Base-by-base conservation (phyloP, 805 yeast genomes). In the Barnettozyma botsteinii region DNA sequence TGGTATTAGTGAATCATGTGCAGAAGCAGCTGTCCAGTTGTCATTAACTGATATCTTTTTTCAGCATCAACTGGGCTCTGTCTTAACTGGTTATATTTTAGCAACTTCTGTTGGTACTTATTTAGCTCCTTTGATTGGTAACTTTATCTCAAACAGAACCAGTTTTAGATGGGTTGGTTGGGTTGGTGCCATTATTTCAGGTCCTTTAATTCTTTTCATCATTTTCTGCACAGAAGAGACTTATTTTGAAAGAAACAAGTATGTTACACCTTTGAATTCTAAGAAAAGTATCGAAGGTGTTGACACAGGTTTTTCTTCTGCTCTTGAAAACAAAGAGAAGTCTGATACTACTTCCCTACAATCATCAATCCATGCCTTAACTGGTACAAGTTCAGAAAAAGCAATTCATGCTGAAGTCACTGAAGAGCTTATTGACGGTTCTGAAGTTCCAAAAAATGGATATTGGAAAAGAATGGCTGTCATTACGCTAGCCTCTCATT, bases 111-210 rank as follows among this genome's bases (percentile, higher is more conserved):
- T 79, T 12, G 91, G 93, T 40, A 81, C 89, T 2, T 85, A 79
- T 55, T 62, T 85, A 44, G 91, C 93, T 3, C 94, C 95, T 2
- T 62, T 85, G 38, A 70, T 83, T 47, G 89, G 87, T 15, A 88
- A 87, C n/a, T 77, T 79, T 50, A 75, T 83, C 47, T 73, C 79
- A 8, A 70, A 75, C 33, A 62, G 71, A 33, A 66, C 73, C 21
- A 70, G 76, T n/a, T 85, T 84, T 64, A 67, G 83, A 52, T 85
- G 94, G 94, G 85, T 83, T 7, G 87, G 88, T 25, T 79, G 79
- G 72, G 55, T 69, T 48, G 79, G 77, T 13, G 76, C 75, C 7
- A 82, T 85, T 23, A 70, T 79, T 41, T 77, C 81, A 10, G 88
- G 79, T 31, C 78, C 62, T 3, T 62, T 78, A 22, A 59, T 82